Evolutionary conservation across 2,329 filamentous ascomycete genomes (phyloP), one percentile per base, ranked within the genome.

Genomic region (Aspergillus hiratsukae): DNA sequence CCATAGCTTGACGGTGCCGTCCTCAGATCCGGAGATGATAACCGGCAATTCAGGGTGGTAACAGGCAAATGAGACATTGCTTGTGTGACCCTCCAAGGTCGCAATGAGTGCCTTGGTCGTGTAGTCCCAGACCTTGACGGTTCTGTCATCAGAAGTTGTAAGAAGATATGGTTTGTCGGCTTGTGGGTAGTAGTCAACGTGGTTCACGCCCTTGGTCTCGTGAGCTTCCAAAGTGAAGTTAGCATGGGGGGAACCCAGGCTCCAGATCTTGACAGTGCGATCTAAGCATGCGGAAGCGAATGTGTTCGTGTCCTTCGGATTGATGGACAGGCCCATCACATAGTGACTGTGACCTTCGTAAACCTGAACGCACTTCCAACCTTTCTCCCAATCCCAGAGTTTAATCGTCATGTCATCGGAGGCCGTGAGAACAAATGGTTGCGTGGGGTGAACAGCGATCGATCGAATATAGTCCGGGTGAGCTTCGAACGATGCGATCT

Each of bases 331-430:
- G 28, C 91, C 91, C 93, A 97, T 97, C 61, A 96, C 93, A 78
- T 96, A 96, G 78, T 96, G 94, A 66, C 87, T 89, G 73, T 99
- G 95, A 29, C 94, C 94, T 74, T 97, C 93, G 69, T 97, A 99
- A 48, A 96, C 86, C 75, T 96, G 91, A 31, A 97, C 90, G 72
- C 93, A 97, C 75, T 97, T 96, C 94, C 94, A 99, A 65, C 86
- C 86, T 76, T 94, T 95, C 68, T 99, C 94, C 94, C 94, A 99
- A 74, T 99, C 92, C 92, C 94, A 99, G 51, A 97, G 82, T 82
- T 94, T 96, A 72, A 97, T 96, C 56, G 91, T 96, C 91, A 96
- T 96, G 73, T 97, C 92, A 88, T 97, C 92, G 62, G 90, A 94
- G 62, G 94, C 94, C 54, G 94, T 99, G 58, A 99, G 82, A 53